Percentiles rank a stretch among this genome's conserved stretches.
Conservation (phyloP, 257 asterid species). For the Solanum okadae region DNA sequence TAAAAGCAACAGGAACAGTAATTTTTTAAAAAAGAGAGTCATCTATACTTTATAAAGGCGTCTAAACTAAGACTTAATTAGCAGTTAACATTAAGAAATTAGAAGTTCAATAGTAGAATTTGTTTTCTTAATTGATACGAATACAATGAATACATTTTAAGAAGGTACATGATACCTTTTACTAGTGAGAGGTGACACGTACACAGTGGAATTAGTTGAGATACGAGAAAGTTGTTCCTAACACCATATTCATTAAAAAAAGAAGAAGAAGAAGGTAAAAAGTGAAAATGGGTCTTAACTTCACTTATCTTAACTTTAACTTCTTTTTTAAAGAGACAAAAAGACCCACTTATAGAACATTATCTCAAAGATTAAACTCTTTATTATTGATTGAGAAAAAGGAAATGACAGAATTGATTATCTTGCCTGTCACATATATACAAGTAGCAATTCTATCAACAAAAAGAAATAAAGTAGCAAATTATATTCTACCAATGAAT, state of each 20-base stretch:
- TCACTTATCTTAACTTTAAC: neutral
- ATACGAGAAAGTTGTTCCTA: neutral
- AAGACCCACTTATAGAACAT: neutral
- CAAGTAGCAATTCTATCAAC: neutral
- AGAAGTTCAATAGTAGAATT: neutral
- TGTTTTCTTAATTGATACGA: neutral
- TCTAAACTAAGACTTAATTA: neutral
- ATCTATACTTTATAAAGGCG: neutral
- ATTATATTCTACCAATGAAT: neutral
- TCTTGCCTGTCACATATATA: neutral
- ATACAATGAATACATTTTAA: neutral
- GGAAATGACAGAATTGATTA: neutral
- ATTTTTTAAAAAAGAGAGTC: neutral
- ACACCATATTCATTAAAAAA: no score
- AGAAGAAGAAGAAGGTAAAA: neutral
- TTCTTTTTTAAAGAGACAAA: neutral
- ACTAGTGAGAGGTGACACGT: neutral
- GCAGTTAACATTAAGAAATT: neutral
- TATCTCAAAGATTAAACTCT: neutral
- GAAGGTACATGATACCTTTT: no score
- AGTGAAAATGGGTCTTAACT: neutral
- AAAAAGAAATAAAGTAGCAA: neutral
- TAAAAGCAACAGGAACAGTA: neutral
- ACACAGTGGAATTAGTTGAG: no score
- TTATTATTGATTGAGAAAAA: neutral